A percentile compares a stretch with the other conserved stretches of the same genome.
Evolutionary conservation across 257 asterid species (phyloP).

Genomic region (Fraxinus americana): DNA sequence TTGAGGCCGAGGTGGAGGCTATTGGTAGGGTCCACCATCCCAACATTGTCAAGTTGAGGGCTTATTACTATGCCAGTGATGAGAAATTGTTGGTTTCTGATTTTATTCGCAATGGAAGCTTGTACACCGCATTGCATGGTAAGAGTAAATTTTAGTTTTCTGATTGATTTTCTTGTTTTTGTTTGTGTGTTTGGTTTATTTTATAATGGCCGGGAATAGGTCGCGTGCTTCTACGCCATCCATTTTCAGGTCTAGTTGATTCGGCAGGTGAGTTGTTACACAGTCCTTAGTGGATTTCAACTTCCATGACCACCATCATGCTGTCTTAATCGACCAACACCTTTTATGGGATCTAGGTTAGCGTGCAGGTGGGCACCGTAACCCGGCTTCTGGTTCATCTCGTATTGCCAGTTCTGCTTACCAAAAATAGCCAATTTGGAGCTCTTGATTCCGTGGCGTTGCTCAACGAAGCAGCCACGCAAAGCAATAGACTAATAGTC

Average conservation of each 20-base stretch:
- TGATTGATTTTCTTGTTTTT: no score
- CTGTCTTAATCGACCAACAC: slow-evolving; percentile 2
- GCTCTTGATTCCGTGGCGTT: no score
- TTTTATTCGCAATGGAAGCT: slow-evolving; percentile 73
- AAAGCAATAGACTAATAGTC: no score
- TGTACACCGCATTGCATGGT: slow-evolving; percentile 86
- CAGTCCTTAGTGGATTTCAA: neutral
- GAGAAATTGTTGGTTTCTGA: slow-evolving; percentile 85
- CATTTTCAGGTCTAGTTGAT: no score
- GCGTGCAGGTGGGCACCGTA: neutral
- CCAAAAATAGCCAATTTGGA: no score
- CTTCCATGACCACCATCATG: slow-evolving; percentile 6
- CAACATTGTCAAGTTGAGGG: slow-evolving; percentile 77
- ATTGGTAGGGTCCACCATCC: slow-evolving; percentile 78
- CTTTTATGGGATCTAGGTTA: slow-evolving; percentile 8
- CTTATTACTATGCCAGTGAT: slow-evolving; percentile 86
- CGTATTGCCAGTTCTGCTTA: no score
- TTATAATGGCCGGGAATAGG: no score
- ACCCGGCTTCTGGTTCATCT: no score
- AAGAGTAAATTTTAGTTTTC: slow-evolving; percentile 15
- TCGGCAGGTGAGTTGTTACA: neutral
- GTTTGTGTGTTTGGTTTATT: neutral
- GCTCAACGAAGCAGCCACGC: no score
- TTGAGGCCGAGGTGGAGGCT: slow-evolving; percentile 82
- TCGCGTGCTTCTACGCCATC: no score